These are phyloP conservation scores for Aureobasidium melanogenum DNA, from an alignment of 2,329 filamentous ascomycete species.

Conservation along the genomic window DNA sequence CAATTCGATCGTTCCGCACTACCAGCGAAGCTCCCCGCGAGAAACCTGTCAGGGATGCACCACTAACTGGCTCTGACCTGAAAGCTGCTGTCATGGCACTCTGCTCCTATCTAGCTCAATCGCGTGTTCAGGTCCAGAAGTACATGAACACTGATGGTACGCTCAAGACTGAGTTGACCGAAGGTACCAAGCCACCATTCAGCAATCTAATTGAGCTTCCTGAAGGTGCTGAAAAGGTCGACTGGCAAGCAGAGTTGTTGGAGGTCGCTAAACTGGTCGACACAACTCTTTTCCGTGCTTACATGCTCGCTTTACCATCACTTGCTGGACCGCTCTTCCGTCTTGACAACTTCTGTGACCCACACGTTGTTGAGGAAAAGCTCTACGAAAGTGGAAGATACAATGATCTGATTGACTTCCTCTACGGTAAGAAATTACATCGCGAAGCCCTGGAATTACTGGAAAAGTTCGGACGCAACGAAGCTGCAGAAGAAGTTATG, in stretches of 20 bases:
- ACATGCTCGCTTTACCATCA: constrained; percentile 84
- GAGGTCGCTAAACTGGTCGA: constrained; percentile 79
- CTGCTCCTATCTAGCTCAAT: constrained; percentile 80
- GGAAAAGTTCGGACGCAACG: constrained; percentile 62
- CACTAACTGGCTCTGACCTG: constrained; percentile 72
- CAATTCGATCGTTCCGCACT: constrained; percentile 50
- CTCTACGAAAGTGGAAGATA: constrained; percentile 82
- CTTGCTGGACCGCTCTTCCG: constrained; percentile 86
- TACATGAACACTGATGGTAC: constrained; percentile 51
- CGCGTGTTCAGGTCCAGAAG: constrained; percentile 56
- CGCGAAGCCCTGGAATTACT: constrained; percentile 76
- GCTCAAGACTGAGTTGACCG: constrained; percentile 35
- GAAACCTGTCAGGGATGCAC: constrained; percentile 42
- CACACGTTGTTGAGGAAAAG: constrained; percentile 87
- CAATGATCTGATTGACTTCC: constrained; percentile 92
- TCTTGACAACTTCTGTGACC: constrained; percentile 94
- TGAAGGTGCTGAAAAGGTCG: constrained; percentile 31
- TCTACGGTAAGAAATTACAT: constrained; percentile 91
- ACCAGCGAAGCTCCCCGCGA: constrained; percentile 47
- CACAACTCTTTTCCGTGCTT: constrained; percentile 85
- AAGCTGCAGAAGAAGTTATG: constrained; percentile 36
- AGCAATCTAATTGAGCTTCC: constrained; percentile 32
- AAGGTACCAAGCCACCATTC: constrained; percentile 33
- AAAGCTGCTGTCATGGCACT: constrained; percentile 73
- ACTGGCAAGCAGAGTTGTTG: constrained; percentile 63